Evolutionary conservation across 306 rosid species (phyloP).

Genomic region (Prunus campanulata): DNA sequence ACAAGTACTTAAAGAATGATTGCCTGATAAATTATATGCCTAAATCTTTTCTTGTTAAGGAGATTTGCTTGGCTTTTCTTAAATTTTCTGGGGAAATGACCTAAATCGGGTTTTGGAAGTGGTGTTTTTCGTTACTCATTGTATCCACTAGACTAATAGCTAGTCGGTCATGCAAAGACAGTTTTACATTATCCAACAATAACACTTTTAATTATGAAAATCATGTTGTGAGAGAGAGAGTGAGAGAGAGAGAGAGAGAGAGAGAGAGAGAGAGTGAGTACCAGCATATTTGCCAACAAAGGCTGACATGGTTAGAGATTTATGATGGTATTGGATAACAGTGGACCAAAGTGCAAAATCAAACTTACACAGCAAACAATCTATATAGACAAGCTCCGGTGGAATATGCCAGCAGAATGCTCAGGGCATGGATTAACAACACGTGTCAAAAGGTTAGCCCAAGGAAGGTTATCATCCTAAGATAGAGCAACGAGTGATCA

Average conservation of each 20-base stretch:
- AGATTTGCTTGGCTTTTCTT: background rate
- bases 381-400: constrained; percentile 42
- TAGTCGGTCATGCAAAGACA: too few species aligned
- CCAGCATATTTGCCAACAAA: constrained; percentile 93
- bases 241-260: constrained; percentile 7
- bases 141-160: background rate
- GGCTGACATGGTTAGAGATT: constrained; percentile 73
- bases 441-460: constrained; percentile 74
- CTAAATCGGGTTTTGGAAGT: background rate
- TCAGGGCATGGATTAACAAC: constrained; percentile 21
- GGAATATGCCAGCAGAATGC: constrained; percentile 50
- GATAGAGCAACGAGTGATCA: constrained; percentile 72
- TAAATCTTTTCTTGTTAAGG: background rate
- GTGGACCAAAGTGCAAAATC: constrained; percentile 39
- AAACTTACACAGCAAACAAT: constrained; percentile 22
- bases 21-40: background rate
- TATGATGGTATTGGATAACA: constrained; percentile 18
- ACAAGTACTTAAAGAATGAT: background rate
- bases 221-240: background rate
- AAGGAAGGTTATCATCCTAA: constrained; percentile 54
- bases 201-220: background rate
- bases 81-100: background rate
- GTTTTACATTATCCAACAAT: background rate
- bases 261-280: constrained; percentile 18
- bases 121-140: background rate